These are phyloP conservation scores for Penicillium nordicum DNA, from an alignment of 2,329 filamentous ascomycete genomes.

Conservation along the genomic window DNA sequence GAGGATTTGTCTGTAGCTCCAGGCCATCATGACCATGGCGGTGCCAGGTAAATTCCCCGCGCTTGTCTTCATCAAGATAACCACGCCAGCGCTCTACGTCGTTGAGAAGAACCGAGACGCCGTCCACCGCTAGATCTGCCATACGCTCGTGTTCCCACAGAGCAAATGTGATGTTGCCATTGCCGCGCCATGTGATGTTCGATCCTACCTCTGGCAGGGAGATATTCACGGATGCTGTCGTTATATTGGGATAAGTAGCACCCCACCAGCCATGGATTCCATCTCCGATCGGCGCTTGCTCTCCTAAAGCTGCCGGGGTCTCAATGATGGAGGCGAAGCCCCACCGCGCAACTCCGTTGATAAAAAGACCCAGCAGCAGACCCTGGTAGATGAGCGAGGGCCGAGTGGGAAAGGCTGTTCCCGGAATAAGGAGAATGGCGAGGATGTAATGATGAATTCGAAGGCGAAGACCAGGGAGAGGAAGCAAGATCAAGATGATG, in stretches of 20 bases:
- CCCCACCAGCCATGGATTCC: conserved; percentile 44
- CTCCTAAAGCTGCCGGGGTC: conserved; percentile 66
- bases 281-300: conserved; percentile 44
- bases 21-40: conserved; percentile 41
- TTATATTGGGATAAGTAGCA: conserved; percentile 53
- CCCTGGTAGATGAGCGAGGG: conserved; percentile 85
- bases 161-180: conserved; percentile 46
- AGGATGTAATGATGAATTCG: conserved; percentile 95
- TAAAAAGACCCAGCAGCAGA: conserved; percentile 81
- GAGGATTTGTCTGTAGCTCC: conserved; percentile 29
- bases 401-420: conserved; percentile 83
- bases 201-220: conserved; percentile 38
- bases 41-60: conserved; percentile 52
- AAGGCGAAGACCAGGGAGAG: conserved; percentile 72
- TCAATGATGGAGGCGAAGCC: conserved; percentile 87
- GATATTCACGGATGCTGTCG: conserved; percentile 43
- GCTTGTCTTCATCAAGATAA: conserved; percentile 50
- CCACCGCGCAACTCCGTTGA: conserved; percentile 92
- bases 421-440: conserved; percentile 78
- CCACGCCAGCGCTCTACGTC: conserved; percentile 61
- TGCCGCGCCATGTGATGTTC: conserved; percentile 34
- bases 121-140: conserved; percentile 47
- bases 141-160: conserved; percentile 43
- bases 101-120: conserved; percentile 59
- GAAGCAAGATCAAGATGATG: conserved; percentile 66